A percentile compares a stretch with the other conserved stretches of the same genome.
Evolutionary conservation across 768 basidiomycete genomes (phyloP).

Genomic region (Collybia sordida): DNA sequence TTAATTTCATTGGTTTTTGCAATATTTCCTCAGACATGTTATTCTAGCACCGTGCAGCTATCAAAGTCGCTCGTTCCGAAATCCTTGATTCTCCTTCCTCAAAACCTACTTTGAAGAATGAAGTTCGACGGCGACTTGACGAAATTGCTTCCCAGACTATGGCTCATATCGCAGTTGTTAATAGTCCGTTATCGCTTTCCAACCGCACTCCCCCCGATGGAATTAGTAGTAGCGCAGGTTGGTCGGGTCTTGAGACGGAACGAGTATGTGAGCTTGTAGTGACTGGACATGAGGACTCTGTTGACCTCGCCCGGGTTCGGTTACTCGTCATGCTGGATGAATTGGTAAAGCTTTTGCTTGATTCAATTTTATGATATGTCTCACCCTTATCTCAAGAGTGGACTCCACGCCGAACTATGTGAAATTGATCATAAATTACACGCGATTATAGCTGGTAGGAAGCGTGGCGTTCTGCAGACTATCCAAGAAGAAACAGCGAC

Average conservation of each 20-base stretch:
- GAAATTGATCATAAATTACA: slow-evolving; percentile 97
- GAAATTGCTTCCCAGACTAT: slow-evolving; percentile 92
- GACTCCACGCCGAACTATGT: slow-evolving; percentile 85
- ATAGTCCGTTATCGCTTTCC: slow-evolving; percentile 73
- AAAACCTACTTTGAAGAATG: slow-evolving; percentile 76
- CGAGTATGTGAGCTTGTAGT: slow-evolving; percentile 91
- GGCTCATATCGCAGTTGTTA: slow-evolving; percentile 93
- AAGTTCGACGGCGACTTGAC: slow-evolving; percentile 84
- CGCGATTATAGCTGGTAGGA: slow-evolving; percentile 86
- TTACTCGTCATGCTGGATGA: slow-evolving; percentile 94
- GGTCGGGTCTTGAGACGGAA: slow-evolving; percentile 92
- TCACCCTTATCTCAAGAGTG: slow-evolving; percentile 56
- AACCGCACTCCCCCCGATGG: slow-evolving; percentile 77
- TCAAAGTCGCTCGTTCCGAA: slow-evolving; percentile 91
- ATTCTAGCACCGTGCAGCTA: slow-evolving; percentile 73
- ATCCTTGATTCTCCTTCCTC: slow-evolving; percentile 84
- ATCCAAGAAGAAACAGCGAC: slow-evolving; percentile 98
- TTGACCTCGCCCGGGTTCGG: slow-evolving; percentile 88
- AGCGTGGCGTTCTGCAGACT: slow-evolving; percentile 81
- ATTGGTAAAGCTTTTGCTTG: slow-evolving; percentile 56
- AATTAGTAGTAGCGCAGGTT: slow-evolving; percentile 73
- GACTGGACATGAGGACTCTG: slow-evolving; percentile 84
- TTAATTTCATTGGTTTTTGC: slow-evolving; percentile 17
- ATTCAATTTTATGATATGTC: not conserved
- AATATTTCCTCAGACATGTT: slow-evolving; percentile 15